Percentiles rank a stretch among this genome's conserved stretches.
These are phyloP conservation scores for Luvunga scandens DNA, from an alignment of 345 rosid genomes.

Conservation along the genomic window DNA sequence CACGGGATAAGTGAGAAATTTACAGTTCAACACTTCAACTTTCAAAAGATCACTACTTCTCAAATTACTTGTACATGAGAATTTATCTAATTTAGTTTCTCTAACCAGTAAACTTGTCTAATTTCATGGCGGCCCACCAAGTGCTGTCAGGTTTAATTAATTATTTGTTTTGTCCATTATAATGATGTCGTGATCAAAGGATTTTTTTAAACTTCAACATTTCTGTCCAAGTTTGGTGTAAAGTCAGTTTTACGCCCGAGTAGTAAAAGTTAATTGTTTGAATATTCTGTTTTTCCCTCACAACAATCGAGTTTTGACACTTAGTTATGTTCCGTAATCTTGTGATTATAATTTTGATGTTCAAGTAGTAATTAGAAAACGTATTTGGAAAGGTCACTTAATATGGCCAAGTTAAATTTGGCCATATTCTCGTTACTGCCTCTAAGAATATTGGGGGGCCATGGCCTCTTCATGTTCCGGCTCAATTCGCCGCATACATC, in stretches of 20 bases:
- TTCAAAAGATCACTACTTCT: not conserved
- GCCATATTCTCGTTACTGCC: constrained; percentile 18
- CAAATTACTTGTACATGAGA: not conserved
- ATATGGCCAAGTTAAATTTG: constrained; percentile 2
- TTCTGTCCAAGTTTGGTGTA: not conserved
- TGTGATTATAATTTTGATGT: not conserved
- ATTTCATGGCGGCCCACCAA: not conserved
- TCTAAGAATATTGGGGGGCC: constrained; percentile 44
- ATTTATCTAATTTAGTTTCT: not conserved
- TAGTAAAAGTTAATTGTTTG: not conserved
- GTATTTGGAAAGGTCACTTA: constrained; percentile 1
- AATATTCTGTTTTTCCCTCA: not conserved
- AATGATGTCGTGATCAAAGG: not conserved
- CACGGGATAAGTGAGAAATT: not conserved
- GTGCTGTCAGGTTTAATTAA: not conserved
- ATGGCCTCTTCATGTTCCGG: constrained; percentile 15
- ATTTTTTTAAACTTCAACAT: not conserved
- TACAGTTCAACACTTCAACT: not conserved
- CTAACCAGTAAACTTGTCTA: not conserved
- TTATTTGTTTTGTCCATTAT: not conserved
- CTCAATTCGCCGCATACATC: constrained; percentile 39
- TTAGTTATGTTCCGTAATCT: not conserved
- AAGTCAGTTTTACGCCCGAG: not conserved
- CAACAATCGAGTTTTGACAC: not conserved
- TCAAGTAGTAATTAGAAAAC: not conserved